These are phyloP conservation scores for Harrya chromipes DNA, from an alignment of 768 basidiomycete species.

Conservation along the genomic window DNA sequence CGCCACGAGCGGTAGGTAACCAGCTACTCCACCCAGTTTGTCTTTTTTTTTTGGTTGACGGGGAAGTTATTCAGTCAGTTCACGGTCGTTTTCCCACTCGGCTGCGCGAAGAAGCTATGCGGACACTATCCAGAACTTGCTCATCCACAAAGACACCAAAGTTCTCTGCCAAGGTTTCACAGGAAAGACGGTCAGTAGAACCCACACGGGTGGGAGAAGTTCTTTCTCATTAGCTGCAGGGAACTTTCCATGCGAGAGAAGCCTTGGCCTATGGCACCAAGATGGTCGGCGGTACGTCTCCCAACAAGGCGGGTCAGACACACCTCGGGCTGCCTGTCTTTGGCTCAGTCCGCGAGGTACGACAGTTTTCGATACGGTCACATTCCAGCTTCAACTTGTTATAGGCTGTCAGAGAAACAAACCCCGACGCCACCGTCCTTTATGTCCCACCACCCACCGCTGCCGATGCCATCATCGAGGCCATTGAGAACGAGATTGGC, in stretches of 20 bases:
- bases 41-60: not conserved
- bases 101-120: conserved; percentile 75
- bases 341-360: conserved; percentile 85
- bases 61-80: conserved; percentile 44
- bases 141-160: conserved; percentile 91
- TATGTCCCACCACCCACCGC: conserved; percentile 98
- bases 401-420: conserved; percentile 81
- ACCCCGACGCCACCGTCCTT: conserved; percentile 92
- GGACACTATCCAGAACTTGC: conserved; percentile 87
- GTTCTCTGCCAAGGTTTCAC: conserved; percentile 92
- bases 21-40: not conserved
- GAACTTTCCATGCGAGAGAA: conserved; percentile 94
- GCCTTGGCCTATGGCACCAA: conserved; percentile 93
- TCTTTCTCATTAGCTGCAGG: conserved; percentile 43
- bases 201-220: not conserved
- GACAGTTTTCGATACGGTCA: conserved; percentile 2
- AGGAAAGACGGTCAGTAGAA: conserved; percentile 79
- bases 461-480: conserved; percentile 97
- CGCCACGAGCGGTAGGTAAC: conserved; percentile 45
- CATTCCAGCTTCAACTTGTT: conserved; percentile 1
- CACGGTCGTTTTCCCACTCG: conserved; percentile 81
- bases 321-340: conserved; percentile 96
- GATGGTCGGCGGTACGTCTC: conserved; percentile 97
- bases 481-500: conserved; percentile 96
- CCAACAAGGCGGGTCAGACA: conserved; percentile 92